Percentiles rank a stretch among this genome's conserved stretches.
These are phyloP conservation scores for Glarea lozoyensis DNA, from an alignment of 495 filamentous ascomycete genomes.

Conservation along the genomic window DNA sequence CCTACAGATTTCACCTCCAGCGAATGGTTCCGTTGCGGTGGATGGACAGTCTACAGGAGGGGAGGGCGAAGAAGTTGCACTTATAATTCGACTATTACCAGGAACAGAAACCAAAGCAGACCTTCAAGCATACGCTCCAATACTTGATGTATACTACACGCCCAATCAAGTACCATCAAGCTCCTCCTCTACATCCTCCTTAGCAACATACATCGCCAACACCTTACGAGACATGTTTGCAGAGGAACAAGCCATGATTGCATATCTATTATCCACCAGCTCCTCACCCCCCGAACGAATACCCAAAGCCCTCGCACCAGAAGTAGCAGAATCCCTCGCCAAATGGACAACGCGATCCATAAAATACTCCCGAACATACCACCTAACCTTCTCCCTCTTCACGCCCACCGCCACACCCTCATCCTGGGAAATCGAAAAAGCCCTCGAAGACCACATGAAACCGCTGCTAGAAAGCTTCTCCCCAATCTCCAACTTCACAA, in stretches of 20 bases:
- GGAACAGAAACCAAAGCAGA: conserved; percentile 52
- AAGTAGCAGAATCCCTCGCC: conserved; percentile 34
- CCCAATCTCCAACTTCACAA: conserved; percentile 87
- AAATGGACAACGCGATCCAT: conserved; percentile 67
- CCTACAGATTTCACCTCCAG: conserved; percentile 50
- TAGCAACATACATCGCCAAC: conserved; percentile 73
- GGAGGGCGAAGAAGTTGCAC: conserved; percentile 36
- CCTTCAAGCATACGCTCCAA: conserved; percentile 57
- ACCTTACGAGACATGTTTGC: conserved; percentile 72
- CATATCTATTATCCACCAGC: conserved; percentile 63
- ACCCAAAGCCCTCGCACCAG: conserved; percentile 31
- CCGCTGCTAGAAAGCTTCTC: conserved; percentile 72
- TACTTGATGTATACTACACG: conserved; percentile 73
- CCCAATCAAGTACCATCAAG: conserved; percentile 62
- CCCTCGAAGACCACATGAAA: conserved; percentile 70
- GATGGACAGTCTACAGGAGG: conserved; percentile 11
- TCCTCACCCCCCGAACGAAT: conserved; percentile 37
- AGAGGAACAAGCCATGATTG: conserved; percentile 85
- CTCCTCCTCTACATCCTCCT: conserved; percentile 58
- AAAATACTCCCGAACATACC: conserved; percentile 90
- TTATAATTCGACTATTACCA: conserved; percentile 60
- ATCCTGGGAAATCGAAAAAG: conserved; percentile 83
- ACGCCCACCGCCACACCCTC: conserved; percentile 68
- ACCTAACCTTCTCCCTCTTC: conserved; percentile 92
- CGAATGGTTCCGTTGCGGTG: conserved; percentile 10